These are phyloP conservation scores for Komagataella ulmi DNA, from an alignment of 805 yeast genomes.

Conservation along the genomic window DNA sequence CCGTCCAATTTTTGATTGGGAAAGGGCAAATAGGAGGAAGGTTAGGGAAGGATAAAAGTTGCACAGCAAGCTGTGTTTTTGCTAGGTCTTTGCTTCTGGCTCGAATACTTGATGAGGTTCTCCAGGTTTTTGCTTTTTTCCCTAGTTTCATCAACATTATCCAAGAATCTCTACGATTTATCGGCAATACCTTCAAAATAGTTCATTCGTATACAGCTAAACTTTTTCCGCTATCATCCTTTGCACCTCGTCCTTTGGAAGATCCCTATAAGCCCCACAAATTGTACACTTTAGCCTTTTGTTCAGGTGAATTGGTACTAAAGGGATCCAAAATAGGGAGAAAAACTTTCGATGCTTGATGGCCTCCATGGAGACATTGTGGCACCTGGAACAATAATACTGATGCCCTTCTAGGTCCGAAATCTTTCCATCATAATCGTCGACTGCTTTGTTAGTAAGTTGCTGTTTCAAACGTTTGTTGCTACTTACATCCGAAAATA, in stretches of 20 bases:
- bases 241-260: slow-evolving; percentile 4
- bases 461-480: not conserved
- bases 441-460: not conserved
- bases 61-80: not conserved
- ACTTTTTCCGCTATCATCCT: not conserved
- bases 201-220: not conserved
- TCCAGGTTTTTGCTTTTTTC: not conserved
- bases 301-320: slow-evolving; percentile 11
- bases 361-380: slow-evolving; percentile 12
- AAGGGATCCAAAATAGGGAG: slow-evolving; percentile 13
- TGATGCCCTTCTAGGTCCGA: not conserved
- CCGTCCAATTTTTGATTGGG: not conserved
- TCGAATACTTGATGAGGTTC: not conserved
- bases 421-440: not conserved
- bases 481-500: not conserved
- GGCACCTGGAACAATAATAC: slow-evolving; percentile 14
- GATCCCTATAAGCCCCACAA: slow-evolving; percentile 7
- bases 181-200: not conserved
- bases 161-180: not conserved
- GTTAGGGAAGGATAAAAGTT: not conserved
- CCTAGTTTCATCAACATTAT: not conserved
- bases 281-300: slow-evolving; percentile 13
- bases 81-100: not conserved
- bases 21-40: not conserved
- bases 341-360: slow-evolving; percentile 11